Evolutionary conservation across 345 rosid genomes (phyloP), one percentile per base, ranked within the genome.

Genomic region (Aquilaria malaccensis): DNA sequence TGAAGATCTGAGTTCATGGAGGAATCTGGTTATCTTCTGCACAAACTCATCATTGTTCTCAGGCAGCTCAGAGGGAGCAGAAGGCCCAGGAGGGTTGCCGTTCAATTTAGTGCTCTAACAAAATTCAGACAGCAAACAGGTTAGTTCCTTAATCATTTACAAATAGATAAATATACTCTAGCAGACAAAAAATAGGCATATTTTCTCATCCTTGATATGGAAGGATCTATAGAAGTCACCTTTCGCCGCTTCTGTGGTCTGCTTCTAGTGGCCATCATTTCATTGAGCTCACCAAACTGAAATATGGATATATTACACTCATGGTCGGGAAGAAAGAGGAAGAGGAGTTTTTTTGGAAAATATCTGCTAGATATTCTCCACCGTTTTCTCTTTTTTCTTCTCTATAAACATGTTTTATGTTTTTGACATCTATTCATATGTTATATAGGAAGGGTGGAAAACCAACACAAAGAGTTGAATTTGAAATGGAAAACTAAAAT

Each of bases 241-340:
- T 13, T 65, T 65, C 62, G 22, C 22, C 62, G 49, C 62, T 49
- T 65, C 58, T 61, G 56, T 37, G 37, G 49, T 51, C 37, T 57
- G 61, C 11, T 50, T 50, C 56, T 65, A 12, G 52, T 62, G 15
- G 57, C 62, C 69, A 65, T 50, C 47, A 58, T 41, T 37, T 58
- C 62, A 58, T 50, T 56, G 43, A 65, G 69, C 13, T 57, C 62
- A 10, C 58, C 69, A 29, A 57, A 50, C 69, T 65, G 62, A 33
- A 56, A 62, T 37, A 37, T 37, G 43, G 43, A 37, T 37, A 9
- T 37, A 37, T 37, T 37, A 37, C 43, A 37, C 7, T 37, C 43
- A 37, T 2, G 43, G 43, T 37, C 7, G 43, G 43, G 43, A 37
- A 37, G 43, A 37, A 9, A 37, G 43, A 3, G 2, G 5, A 9